Base-by-base conservation (phyloP, 1,284 basidiomycete species). In the Rhodotorula sp. region DNA sequence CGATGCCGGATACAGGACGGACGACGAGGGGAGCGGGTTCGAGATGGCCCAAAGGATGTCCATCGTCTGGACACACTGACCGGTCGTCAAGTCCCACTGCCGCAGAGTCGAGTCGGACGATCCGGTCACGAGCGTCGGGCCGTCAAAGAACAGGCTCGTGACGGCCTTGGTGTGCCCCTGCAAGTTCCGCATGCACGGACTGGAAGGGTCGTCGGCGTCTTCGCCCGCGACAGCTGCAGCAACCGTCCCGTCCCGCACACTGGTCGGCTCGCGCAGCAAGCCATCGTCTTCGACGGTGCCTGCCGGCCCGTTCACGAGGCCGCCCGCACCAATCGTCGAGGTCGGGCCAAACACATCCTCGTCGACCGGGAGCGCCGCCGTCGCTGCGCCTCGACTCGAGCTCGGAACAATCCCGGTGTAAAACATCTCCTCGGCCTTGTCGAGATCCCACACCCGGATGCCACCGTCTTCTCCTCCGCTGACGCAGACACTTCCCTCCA, bases 1-100 rank as follows among this genome's bases (percentile, higher is more conserved):
- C 20, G 69, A 67, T 7, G 69, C 76, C 14, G 71, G 67, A 48
- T 70, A 67, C 23, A 70, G 68, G 29, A 65, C 69, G 12, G 70
- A 73, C 8, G 72, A 74, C n/a, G 85, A 82, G 1, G 70, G 70
- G 15, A 89, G 86, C 3, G 93, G 90, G 83, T 99, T 96, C 23
- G 93, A 93, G 78, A 99, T 97, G 5, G 96, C 96, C 97, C 97
- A 99, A 26, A 99, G 87, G 72, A 99, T 97, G 83, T 99, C 97
- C 97, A 99, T 99, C 18, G 96, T 97, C 84, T 97, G 89, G 63
- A 99, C 90, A 81, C 96, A 98, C 68, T 99, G 96, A 7, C 96
- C 96, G 0, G 96, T 98, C 54, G 88, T 88, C 68, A 99, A 87
- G 80, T 99, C 96, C 97, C 97, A 99, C 81, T 99, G 95, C 4